Evolutionary conservation across 73 alveolate genomes (phyloP).

Genomic region (Halteria grandinella): DNA sequence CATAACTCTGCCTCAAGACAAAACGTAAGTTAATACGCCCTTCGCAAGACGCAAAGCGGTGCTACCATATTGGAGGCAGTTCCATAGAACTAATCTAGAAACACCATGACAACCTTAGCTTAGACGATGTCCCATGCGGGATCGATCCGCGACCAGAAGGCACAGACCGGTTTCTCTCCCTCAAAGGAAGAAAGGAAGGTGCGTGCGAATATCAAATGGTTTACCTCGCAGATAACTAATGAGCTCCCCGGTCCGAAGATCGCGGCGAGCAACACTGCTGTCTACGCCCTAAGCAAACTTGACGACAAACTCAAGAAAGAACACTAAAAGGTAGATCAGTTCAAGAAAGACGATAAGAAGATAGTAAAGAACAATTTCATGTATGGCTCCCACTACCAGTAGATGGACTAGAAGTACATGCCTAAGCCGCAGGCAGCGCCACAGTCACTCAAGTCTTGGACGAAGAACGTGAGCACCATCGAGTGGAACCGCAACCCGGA

Average conservation of each 20-base stretch:
- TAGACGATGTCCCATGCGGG: neutral
- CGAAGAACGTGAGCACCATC: constrained; percentile 10
- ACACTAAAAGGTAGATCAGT: neutral
- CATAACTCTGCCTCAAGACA: neutral
- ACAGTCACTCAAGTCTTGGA: neutral
- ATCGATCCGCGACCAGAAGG: neutral
- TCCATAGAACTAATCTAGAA: neutral
- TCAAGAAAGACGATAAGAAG: neutral
- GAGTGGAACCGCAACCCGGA: constrained; percentile 29
- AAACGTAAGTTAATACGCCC: no score
- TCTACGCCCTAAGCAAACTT: no score
- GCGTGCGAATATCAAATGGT: neutral
- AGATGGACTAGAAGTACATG: neutral
- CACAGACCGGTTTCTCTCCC: neutral
- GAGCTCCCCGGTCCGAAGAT: constrained; percentile 27
- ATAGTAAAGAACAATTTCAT: neutral
- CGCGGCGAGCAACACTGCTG: neutral
- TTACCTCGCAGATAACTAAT: constrained; percentile 3
- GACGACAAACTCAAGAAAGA: neutral
- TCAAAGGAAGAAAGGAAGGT: neutral
- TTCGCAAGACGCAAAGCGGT: neutral
- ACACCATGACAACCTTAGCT: neutral
- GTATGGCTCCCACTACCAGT: constrained; percentile 7
- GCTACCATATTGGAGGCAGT: neutral
- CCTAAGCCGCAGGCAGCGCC: constrained; percentile 11